Evolutionary conservation across 1,284 basidiomycete genomes (phyloP).

Genomic region (Moesziomyces sp.): DNA sequence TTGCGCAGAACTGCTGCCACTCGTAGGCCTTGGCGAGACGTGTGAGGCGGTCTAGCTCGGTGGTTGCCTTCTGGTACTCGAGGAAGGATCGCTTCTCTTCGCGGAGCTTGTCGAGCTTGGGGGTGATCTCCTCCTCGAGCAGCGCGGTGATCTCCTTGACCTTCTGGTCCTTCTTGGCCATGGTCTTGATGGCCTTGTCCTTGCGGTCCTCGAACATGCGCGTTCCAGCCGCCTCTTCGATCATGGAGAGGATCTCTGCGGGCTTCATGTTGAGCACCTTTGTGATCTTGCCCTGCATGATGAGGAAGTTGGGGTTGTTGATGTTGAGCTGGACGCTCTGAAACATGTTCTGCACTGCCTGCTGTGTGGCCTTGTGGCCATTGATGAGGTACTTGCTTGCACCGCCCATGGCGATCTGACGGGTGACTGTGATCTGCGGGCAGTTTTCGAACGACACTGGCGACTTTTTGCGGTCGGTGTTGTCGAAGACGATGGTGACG

Average conservation of each 20-base stretch:
- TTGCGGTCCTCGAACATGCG: conserved; percentile 99
- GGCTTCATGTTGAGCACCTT: conserved; percentile 98
- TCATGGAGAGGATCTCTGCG: conserved; percentile 96
- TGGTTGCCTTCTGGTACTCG: conserved; percentile 87
- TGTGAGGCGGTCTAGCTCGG: conserved; percentile 89
- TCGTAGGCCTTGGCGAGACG: conserved; percentile 88
- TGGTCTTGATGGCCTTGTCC: conserved; percentile 95
- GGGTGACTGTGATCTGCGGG: conserved; percentile 93
- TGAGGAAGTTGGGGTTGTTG: conserved; percentile 99
- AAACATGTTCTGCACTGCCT: conserved; percentile 89
- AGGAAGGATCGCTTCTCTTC: conserved; percentile 90
- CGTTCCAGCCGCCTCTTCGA: conserved; percentile 98
- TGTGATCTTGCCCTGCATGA: conserved; percentile 87
- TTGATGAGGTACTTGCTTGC: conserved; percentile 97
- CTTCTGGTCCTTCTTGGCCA: conserved; percentile 96
- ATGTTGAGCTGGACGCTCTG: conserved; percentile 99
- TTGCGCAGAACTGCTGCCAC: conserved; percentile 73
- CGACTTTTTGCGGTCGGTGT: conserved; percentile 87
- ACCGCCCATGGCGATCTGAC: conserved; percentile 95
- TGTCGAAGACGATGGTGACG: conserved; percentile 99
- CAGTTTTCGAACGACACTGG: conserved; percentile 85
- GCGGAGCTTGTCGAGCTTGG: conserved; percentile 90
- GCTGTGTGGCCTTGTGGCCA: conserved; percentile 92
- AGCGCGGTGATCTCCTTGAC: conserved; percentile 80
- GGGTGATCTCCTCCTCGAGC: conserved; percentile 88